Conservation (phyloP, 805 yeast species). For the Candida dendrica region DNA sequence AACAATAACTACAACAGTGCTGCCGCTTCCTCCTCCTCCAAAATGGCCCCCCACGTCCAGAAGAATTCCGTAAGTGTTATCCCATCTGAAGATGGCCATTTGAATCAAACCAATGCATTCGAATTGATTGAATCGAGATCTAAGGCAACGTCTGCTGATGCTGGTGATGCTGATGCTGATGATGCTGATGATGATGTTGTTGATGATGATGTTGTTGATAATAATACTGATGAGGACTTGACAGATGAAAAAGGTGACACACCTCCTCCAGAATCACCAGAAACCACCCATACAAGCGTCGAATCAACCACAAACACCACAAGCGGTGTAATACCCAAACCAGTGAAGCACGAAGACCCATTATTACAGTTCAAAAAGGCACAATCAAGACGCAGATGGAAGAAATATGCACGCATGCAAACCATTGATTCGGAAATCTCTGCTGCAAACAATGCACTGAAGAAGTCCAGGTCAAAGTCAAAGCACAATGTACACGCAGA, state of each 20-base stretch:
- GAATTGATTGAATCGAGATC: slow-evolving; percentile 9
- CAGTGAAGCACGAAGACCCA: not conserved
- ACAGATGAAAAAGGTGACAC: slow-evolving; percentile 10
- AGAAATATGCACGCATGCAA: slow-evolving; percentile 20
- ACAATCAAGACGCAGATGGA: slow-evolving; percentile 10
- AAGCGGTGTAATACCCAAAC: no score
- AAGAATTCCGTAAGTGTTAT: slow-evolving; percentile 6
- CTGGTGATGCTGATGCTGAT: slow-evolving; percentile 1
- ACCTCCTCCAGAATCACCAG: not conserved
- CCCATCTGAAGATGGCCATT: slow-evolving; percentile 1
- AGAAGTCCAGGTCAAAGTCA: slow-evolving; percentile 1
- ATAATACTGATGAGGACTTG: slow-evolving; percentile 7
- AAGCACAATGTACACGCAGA: slow-evolving; percentile 1
- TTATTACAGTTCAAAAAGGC: not conserved
- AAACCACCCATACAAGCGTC: not conserved
- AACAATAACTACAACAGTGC: no score
- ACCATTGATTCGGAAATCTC: slow-evolving; percentile 4
- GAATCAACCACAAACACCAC: not conserved
- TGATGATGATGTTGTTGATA: slow-evolving; percentile 1
- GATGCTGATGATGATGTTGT: slow-evolving; percentile 9
- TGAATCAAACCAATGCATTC: not conserved
- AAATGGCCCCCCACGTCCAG: not conserved
- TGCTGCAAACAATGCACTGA: no score
- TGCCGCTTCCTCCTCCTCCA: no score
- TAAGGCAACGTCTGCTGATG: slow-evolving; percentile 3